A percentile compares a stretch with the other conserved stretches of the same genome.
phyloP scores from a whole-genome alignment of 2,329 filamentous ascomycete species.

The Cryphonectria naterciae region DNA sequence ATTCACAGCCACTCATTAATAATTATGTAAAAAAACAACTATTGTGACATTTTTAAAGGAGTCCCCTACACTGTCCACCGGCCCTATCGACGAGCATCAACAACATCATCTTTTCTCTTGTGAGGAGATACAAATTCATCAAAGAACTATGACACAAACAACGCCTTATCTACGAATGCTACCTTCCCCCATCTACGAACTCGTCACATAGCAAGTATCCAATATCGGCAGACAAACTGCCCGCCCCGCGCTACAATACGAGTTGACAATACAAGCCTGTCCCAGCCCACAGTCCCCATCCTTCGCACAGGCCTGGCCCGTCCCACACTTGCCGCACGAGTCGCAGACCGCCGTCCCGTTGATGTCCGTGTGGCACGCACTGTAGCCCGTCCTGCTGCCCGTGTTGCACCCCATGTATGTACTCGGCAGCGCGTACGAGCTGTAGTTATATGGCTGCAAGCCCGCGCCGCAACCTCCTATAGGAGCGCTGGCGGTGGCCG shows the following conservation, averaged over 20 bases:
- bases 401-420: slow-evolving; percentile 27
- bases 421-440: neutral
- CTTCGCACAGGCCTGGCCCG: slow-evolving; percentile 14
- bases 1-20: no score
- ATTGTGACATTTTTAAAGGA: no score
- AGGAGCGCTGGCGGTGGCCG: neutral
- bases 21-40: no score
- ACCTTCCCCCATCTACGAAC: neutral
- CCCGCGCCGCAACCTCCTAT: slow-evolving; percentile 2
- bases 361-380: slow-evolving; percentile 18
- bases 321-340: slow-evolving; percentile 23
- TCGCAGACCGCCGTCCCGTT: slow-evolving; percentile 9
- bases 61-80: no score
- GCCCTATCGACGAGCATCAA: no score
- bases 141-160: no score
- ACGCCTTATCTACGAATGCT: no score
- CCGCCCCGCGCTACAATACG: neutral
- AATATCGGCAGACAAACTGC: slow-evolving; percentile 18
- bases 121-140: no score
- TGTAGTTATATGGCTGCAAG: slow-evolving; percentile 11
- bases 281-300: slow-evolving; percentile 17
- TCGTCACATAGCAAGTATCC: slow-evolving; percentile 19
- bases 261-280: slow-evolving; percentile 11
- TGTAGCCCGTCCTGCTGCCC: neutral
- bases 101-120: no score